Base-by-base conservation (phyloP, 192 early-diverging fungal genomes). In the Haplosporangium gracile region DNA sequence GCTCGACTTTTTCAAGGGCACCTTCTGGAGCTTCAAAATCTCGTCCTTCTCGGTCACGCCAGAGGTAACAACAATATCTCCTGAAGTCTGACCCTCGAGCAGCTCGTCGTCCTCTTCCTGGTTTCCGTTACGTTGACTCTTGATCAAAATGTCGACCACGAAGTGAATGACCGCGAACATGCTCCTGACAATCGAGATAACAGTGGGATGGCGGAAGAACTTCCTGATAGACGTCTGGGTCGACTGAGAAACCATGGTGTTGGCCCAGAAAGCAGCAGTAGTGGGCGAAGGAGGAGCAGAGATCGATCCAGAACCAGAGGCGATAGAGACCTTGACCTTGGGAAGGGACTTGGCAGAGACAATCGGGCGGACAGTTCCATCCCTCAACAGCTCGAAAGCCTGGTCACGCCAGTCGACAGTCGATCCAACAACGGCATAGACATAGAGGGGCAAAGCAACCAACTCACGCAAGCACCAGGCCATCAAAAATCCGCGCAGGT, bases 321-420 rank as follows among this genome's bases (percentile, higher is more conserved):
- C 65, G 5, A 71, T 43, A n/a, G 55, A 68, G 3, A 68, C 26
- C 13, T 39, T 45, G 24, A 51, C 36, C 82, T 83, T 83, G 70
- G 76, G 32, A 6, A 68, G 15, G 26, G 60, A 11, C n/a, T 85
- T 79, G 36, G 72, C 18, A 38, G 76, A 40, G 26, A 45, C 15
- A n/a, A 87, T 20, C 0, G 81, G 68, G n/a, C 88, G 75, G 9
- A 94, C 95, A 10, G 95, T 95, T 24, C 95, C 95, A 68, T 93
- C 91, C 29, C 91, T 73, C 36, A 89, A 79, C 63, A 97, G 85
- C 57, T 87, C 72, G 72, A 93, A 97, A n/a, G 82, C 82, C 53
- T 91, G 92, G 36, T 96, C 97, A 22, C 98, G 93, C 98, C 98
- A 99, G 40, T 94, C 92, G 10, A 99, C 96, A 9, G 92, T 93